Evolutionary conservation across 1,284 basidiomycete species (phyloP), one percentile per base, ranked within the genome.

Genomic region (Tilletia setariae): DNA sequence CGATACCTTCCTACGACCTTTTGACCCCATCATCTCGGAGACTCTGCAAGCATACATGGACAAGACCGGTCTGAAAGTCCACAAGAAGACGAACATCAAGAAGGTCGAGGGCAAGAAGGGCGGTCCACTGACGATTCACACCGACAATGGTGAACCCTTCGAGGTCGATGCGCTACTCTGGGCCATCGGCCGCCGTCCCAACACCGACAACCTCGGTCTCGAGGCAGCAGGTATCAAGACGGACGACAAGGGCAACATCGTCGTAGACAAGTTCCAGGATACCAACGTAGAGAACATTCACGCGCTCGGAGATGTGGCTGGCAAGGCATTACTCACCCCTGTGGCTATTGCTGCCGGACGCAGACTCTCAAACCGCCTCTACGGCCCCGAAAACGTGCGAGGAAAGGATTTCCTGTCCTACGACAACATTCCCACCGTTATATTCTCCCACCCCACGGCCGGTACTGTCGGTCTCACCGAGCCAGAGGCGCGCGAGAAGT

Each of bases 291-390:
- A 87, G 21, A 86, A 88, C 67, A 86, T 98, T 74, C 90, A 87
- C 66, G 89, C 93, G 2, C 90, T 98, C 70, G 96, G 95, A 9
- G 95, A 99, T 82, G 92, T 94, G 16, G 88, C 89, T 73, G 95
- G 95, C 70, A 94, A 95, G 84, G 92, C 89, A 28, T 85, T 94
- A 32, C 86, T 99, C 70, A 99, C 95, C 0, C 95, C 96, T n/a
- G 96, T 99, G 6, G 96, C 95, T 25, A 96, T 99, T 71, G 95
- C 95, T 63, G 96, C 96, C 4, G 95, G 94, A 28, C 86, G 95
- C 68, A 86, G 93, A 71, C 85, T 98, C 47, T 87, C 90, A 64
- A 98, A 98, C 85, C 86, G 96, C 64, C 84, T 98, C 65, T 98
- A 93, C 81, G 56, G 56, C 16, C 56, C 56, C 13, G 56, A 61